Evolutionary conservation across 2,329 filamentous ascomycete genomes (phyloP).

Genomic region (Penicillium sp.): DNA sequence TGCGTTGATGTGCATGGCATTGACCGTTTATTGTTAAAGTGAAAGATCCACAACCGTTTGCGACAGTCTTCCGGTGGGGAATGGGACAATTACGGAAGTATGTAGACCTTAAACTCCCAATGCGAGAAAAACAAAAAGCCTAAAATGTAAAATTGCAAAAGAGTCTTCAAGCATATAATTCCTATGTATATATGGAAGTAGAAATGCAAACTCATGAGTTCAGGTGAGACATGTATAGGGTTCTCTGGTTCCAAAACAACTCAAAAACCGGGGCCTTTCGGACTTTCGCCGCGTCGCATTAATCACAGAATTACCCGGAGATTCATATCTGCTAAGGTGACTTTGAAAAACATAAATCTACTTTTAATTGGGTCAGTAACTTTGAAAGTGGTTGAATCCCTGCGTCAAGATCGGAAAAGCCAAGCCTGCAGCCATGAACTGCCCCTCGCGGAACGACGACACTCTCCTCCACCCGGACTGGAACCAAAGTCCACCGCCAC

Average conservation of each 20-base stretch:
- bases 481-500: constrained; percentile 61
- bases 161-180: too few species aligned
- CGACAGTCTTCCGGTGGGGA: neutral
- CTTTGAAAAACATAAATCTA: too few species aligned
- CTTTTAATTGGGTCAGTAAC: too few species aligned
- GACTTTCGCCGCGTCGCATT: constrained; percentile 4
- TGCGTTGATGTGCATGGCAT: neutral
- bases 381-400: neutral
- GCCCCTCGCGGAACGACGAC: constrained; percentile 62
- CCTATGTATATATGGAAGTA: too few species aligned
- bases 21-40: neutral
- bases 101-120: neutral
- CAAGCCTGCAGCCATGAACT: constrained; percentile 55
- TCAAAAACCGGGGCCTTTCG: constrained; percentile 27
- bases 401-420: neutral
- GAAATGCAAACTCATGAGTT: neutral
- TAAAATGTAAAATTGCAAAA: too few species aligned
- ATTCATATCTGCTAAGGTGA: neutral
- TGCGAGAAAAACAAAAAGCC: too few species aligned
- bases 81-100: neutral
- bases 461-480: constrained; percentile 52
- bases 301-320: constrained; percentile 10
- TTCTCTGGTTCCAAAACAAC: neutral
- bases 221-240: neutral
- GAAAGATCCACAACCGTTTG: neutral